Base-by-base conservation (phyloP, 106 monocot species). In the Xerophyta viscosa region DNA sequence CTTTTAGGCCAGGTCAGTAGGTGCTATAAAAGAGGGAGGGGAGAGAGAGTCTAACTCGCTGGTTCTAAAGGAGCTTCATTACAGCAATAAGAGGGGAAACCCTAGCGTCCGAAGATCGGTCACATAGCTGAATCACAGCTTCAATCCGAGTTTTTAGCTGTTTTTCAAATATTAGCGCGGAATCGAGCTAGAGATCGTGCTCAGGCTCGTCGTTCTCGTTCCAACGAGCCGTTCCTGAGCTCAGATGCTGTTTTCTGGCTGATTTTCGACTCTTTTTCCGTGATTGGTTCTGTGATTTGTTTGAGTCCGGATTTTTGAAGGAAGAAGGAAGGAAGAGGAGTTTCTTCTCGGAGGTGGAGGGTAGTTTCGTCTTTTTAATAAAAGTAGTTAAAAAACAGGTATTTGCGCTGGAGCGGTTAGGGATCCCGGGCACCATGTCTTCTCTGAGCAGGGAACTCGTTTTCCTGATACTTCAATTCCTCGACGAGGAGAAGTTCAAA, bases 361-460 rank as follows among this genome's bases (percentile, higher is more conserved):
- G 24, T 10, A 50, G 13, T 50, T 50, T 25, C 4, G 50, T 50
- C 26, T 50, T 25, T 50, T 24, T 39, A 10, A 2, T 39, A 8
- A 4, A 17, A 20, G 3, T 14, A 17, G 1, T 23, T 8, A 50
- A 50, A 25, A 1, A 50, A 22, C 33, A 59, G 55, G 55, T 66
- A 8, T 81, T 77, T 84, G 84, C 65, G 78, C 96, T 96, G 96
- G 96, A 86, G 82, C 82, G 83, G 28, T 65, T 84, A 64, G 83
- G 83, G 57, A 66, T 67, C 37, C 66, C 81, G 29, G 92, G 92
- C 30, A 78, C 66, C 31, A 98, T 98, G 96, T 98, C 90, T 56
- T 98, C 90, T 41, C 75, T 96, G 68, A 96, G 89, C 61, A 98
- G 90, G 96, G 96, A 98, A 67, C 86, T 98, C 14, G 96, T 98